phyloP scores from a whole-genome alignment of 495 filamentous ascomycete genomes.

The Trichoderma parareesei region DNA sequence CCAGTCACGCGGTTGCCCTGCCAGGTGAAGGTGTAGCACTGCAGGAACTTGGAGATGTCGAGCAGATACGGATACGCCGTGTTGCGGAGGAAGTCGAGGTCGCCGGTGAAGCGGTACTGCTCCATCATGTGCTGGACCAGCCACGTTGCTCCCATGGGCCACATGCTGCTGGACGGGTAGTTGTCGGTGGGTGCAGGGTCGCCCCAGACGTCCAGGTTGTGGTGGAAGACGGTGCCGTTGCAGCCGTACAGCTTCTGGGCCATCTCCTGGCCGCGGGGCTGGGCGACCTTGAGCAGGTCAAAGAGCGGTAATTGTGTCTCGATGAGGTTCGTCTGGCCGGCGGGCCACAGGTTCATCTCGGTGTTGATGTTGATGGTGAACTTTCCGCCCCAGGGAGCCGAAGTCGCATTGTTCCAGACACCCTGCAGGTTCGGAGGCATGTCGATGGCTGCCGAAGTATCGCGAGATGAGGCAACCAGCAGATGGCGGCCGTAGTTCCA shows the following conservation, averaged over 20 bases:
- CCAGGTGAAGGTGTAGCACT: slow-evolving; percentile 19
- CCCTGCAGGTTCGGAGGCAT: slow-evolving; percentile 52
- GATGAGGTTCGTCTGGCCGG: slow-evolving; percentile 34
- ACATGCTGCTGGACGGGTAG: slow-evolving; percentile 37
- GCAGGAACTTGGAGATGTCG: slow-evolving; percentile 14
- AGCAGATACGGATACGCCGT: slow-evolving; percentile 32
- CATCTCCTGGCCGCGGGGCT: slow-evolving; percentile 27
- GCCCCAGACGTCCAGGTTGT: slow-evolving; percentile 44
- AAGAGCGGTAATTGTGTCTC: slow-evolving; percentile 31
- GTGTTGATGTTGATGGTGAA: slow-evolving; percentile 53
- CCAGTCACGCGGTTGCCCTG: slow-evolving; percentile 30
- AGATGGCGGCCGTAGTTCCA: slow-evolving; percentile 43
- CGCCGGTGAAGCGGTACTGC: slow-evolving; percentile 33
- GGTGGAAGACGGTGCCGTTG: slow-evolving; percentile 39
- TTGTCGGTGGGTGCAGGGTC: slow-evolving; percentile 39
- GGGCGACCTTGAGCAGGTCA: slow-evolving; percentile 29
- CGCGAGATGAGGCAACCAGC: slow-evolving; percentile 37
- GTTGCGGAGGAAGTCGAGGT: slow-evolving; percentile 25
- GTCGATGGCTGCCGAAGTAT: slow-evolving; percentile 14
- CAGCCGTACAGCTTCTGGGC: slow-evolving; percentile 44
- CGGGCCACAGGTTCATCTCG: slow-evolving; percentile 56
- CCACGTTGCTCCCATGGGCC: slow-evolving; percentile 44
- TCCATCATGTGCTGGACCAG: slow-evolving; percentile 39
- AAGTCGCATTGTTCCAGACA: slow-evolving; percentile 46
- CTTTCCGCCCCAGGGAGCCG: slow-evolving; percentile 45